Percentiles rank a stretch among this genome's conserved stretches.
phyloP scores from a whole-genome alignment of 1,284 basidiomycete species.

The Tausonia pullulans region DNA sequence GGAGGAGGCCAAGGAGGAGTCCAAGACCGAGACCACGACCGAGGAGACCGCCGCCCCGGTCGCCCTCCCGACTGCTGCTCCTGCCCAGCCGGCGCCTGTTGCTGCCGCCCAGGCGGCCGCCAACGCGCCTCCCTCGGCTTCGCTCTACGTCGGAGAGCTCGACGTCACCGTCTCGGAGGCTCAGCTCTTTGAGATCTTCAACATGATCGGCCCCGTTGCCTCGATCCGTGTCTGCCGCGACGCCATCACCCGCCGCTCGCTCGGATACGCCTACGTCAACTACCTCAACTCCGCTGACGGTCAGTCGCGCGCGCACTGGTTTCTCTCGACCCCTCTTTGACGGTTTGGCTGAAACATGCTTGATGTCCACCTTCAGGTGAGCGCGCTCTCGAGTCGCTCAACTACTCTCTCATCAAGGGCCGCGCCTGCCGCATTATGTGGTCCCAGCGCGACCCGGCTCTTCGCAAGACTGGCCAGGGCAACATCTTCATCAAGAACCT shows the following conservation, averaged over 20 bases:
- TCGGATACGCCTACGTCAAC: constrained; percentile 99
- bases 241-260: constrained; percentile 96
- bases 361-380: constrained; percentile 48
- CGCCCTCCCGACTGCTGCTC: constrained; percentile 36
- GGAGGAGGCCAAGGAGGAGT: background rate
- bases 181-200: constrained; percentile 99
- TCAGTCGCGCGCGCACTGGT: constrained; percentile 78
- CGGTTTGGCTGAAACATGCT: too few relatives aligned
- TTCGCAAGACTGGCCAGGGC: constrained; percentile 98
- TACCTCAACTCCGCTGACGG: constrained; percentile 94
- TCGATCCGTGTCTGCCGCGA: constrained; percentile 99
- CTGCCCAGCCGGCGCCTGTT: constrained; percentile 49
- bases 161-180: constrained; percentile 97
- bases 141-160: constrained; percentile 98
- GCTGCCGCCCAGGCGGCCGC: constrained; percentile 43
- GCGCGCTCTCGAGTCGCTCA: constrained; percentile 97
- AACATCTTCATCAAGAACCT: constrained; percentile 99
- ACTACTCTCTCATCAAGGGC: constrained; percentile 98
- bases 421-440: constrained; percentile 99
- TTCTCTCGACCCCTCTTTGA: constrained; percentile 98
- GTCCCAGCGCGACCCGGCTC: constrained; percentile 98
- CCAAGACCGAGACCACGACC: background rate
- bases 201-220: constrained; percentile 98
- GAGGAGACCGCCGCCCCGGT: constrained; percentile 15
- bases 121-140: constrained; percentile 66